Evolutionary conservation across 768 basidiomycete species (phyloP), one percentile per base, ranked within the genome.

Genomic region (Phanerochaete carnosa): DNA sequence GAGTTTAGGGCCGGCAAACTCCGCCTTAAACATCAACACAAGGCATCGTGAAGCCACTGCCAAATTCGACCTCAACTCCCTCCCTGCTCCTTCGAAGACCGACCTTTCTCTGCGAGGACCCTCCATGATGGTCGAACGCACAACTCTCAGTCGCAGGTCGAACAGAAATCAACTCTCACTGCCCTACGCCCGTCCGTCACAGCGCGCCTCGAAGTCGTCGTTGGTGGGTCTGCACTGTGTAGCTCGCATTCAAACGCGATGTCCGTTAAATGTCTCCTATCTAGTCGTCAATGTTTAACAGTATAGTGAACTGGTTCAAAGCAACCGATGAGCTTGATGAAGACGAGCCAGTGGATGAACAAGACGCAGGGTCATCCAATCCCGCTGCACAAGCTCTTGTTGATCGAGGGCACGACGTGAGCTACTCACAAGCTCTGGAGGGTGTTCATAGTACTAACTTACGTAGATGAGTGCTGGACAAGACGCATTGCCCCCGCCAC

Each of bases 1-100:
- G 45, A 55, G 39, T 64, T 58, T 58, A 62, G 62, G 62, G 62
- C 62, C 47, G 62, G 62, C 33, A 53, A 46, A 45, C 33, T 29
- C 46, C 56, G 46, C 45, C 39, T 13, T 30, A 29, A 19, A 39
- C 56, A 22, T 22, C 56, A 57, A 30, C 46, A 26, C 56, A 33
- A 29, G 56, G 45, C 45, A 45, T 22, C 23, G 26, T 45, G 51
- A 19, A 7, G 57, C 47, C 47, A 50, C 35, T 19, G 46, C 49
- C n/a, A 23, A 51, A 35, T 51, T 56, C 55, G 37, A 25, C 37
- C 62, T 49, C 19, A 19, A 5, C n/a, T n/a, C 7, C 54, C 45
- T 16, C 25, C 49, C 3, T 65, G 59, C 13, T 58, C 62, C 11
- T 52, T 58, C 6, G 55, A 50, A 50, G 30, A 15, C 33, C 37